Base-by-base conservation (phyloP, 352 stramenopile species). In the Phytophthora fragariaefolia region DNA sequence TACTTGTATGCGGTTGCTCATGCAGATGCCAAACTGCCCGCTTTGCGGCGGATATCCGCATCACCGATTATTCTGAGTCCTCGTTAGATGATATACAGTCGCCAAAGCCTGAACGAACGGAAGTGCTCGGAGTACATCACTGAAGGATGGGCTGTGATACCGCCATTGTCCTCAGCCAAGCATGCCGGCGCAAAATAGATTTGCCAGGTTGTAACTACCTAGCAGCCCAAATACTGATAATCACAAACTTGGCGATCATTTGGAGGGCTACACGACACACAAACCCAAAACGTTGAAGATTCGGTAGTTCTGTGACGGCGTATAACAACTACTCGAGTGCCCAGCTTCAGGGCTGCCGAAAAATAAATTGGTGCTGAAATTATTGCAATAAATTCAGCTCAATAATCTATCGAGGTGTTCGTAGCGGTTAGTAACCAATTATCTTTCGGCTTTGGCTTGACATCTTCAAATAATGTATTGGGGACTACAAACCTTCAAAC, bases 21-120 rank as follows among this genome's bases (percentile, higher is more conserved):
- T 73, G 63, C 71, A 78, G 23, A 78, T 75, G 15, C 60, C 60
- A 36, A 68, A 23, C 17, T 48, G 34, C 0, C 58, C 48, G 27
- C 34, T 52, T 1, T 34, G 36, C 3, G 18, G 23, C 10, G 58
- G 58, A 47, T 49, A 63, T 17, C 55, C 56, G 13, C 46, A 69
- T 0, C 27, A 26, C 22, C 28, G 4, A 24, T n/a, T 18, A 18
- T 26, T 50, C n/a, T 13, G 17, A 32, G 17, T 51, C 46, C 3
- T 6, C n/a, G 2, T 28, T 22, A 20, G 42, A 26, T 4, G 26
- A 23, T 17, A n/a, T n/a, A n/a, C n/a, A n/a, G n/a, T 13, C 5
- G 24, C 56, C 57, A 18, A 50, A 56, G 6, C 48, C 27, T 34
- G 48, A 55, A 17, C 27, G 48, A 15, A 34, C 18, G 34, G 46